A percentile compares a stretch with the other conserved stretches of the same genome.
phyloP scores from a whole-genome alignment of 2,329 filamentous ascomycete species.

The Alternaria postmessia region DNA sequence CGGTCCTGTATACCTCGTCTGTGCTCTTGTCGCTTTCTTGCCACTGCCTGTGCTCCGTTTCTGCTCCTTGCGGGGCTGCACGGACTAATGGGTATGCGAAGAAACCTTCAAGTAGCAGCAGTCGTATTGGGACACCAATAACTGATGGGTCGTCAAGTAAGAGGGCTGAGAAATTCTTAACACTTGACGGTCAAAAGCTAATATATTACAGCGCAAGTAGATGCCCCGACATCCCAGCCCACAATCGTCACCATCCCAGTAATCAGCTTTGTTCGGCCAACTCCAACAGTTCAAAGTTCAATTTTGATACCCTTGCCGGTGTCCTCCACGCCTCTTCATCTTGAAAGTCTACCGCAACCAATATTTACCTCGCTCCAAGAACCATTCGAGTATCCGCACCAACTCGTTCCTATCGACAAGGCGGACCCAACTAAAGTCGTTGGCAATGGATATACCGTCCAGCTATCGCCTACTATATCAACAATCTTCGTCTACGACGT shows the following conservation, averaged over 20 bases:
- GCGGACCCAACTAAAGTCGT: conserved; percentile 49
- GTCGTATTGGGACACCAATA: too few relatives aligned
- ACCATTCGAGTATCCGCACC: conserved; percentile 48
- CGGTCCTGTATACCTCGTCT: too few relatives aligned
- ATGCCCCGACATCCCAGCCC: conserved; percentile 21
- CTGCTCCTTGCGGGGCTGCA: too few relatives aligned
- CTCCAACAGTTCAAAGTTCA: background rate
- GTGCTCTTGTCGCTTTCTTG: too few relatives aligned
- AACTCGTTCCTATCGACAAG: conserved; percentile 50
- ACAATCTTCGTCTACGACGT: conserved; percentile 60
- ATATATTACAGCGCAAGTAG: conserved; percentile 8
- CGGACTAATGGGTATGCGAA: too few relatives aligned
- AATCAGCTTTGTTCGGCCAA: background rate
- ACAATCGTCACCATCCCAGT: conserved; percentile 16
- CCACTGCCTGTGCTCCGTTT: too few relatives aligned
- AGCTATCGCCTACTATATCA: conserved; percentile 50
- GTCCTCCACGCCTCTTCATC: background rate
- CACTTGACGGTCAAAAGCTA: too few relatives aligned
- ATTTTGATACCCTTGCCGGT: background rate
- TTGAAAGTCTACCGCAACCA: conserved; percentile 5
- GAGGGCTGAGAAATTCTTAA: too few relatives aligned
- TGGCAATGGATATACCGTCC: conserved; percentile 52
- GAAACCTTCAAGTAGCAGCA: too few relatives aligned
- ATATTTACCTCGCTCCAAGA: background rate
- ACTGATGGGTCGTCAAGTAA: too few relatives aligned